phyloP scores from a whole-genome alignment of 2,329 filamentous ascomycete genomes.

The Microcyclospora tardicrescens region DNA sequence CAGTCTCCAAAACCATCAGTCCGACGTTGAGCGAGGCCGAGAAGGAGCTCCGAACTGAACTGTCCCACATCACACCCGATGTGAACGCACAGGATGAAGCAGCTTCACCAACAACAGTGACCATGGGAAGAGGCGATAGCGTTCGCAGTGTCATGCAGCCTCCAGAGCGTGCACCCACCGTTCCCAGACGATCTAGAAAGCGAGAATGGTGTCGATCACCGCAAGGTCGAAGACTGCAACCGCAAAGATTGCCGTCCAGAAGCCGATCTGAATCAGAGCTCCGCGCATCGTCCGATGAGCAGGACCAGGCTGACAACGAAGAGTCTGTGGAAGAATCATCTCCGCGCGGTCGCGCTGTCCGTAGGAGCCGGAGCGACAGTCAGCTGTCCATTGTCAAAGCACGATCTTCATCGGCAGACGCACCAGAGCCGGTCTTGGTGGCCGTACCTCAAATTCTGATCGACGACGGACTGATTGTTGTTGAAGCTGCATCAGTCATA shows the following conservation, averaged over 20 bases:
- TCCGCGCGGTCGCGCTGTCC: no score
- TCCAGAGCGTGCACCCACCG: constrained; percentile 19
- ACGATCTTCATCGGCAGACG: neutral
- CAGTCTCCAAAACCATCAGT: constrained; percentile 17
- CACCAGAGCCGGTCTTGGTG: neutral
- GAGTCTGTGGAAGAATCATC: no score
- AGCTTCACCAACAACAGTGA: neutral
- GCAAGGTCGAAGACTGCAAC: neutral
- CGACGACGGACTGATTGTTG: constrained; percentile 9
- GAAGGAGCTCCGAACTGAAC: constrained; percentile 21
- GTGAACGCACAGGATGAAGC: no score
- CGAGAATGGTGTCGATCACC: constrained; percentile 18
- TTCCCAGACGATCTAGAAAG: constrained; percentile 32
- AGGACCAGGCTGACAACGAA: no score
- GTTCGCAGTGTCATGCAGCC: constrained; percentile 20
- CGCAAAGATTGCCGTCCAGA: constrained; percentile 18
- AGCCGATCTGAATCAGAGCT: constrained; percentile 1
- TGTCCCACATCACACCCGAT: constrained; percentile 2
- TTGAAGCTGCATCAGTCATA: constrained; percentile 2
- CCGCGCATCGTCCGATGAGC: neutral
- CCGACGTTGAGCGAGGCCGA: constrained; percentile 37
- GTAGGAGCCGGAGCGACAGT: no score
- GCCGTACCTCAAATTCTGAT: constrained; percentile 2
- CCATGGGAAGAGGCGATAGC: constrained; percentile 9
- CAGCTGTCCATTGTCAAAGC: neutral